Conservation (phyloP, 257 asterid genomes). For the Rubia yunnanensis region DNA sequence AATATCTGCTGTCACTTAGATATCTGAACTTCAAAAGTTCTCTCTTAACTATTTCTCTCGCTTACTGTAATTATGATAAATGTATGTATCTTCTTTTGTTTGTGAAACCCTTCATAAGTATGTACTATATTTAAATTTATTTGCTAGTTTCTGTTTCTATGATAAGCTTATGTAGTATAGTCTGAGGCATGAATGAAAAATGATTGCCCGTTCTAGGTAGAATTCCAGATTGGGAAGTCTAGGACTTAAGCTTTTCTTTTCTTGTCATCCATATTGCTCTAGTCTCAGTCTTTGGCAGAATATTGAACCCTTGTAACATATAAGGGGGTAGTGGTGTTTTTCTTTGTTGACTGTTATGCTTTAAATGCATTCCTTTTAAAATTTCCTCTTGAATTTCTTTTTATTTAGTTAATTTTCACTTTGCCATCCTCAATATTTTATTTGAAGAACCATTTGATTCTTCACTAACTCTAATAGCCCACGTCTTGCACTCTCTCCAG, state of each 20-base stretch:
- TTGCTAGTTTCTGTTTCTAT: neutral
- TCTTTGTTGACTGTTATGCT: neutral
- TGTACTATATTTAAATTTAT: neutral
- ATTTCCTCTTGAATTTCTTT: neutral
- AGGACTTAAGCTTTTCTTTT: neutral
- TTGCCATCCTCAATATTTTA: neutral
- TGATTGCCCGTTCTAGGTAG: neutral
- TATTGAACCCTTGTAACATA: neutral
- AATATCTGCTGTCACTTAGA: neutral
- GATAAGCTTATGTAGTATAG: neutral
- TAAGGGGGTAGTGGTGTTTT: neutral
- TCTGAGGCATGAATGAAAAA: neutral
- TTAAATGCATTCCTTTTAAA: neutral
- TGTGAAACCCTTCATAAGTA: neutral
- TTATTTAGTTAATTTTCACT: neutral
- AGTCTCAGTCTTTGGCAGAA: neutral
- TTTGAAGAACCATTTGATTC: neutral
- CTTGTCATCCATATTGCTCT: neutral
- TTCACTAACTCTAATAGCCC: neutral
- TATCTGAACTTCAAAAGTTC: neutral
- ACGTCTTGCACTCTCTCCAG: conserved; percentile 24
- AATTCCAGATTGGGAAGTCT: neutral
- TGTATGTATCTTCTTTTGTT: too few species aligned
- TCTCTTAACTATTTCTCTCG: neutral
- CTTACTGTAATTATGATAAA: too few species aligned